Percentiles rank a stretch among this genome's conserved stretches.
phyloP scores from a whole-genome alignment of 2,329 filamentous ascomycete genomes.

The Penicillium sp. region DNA sequence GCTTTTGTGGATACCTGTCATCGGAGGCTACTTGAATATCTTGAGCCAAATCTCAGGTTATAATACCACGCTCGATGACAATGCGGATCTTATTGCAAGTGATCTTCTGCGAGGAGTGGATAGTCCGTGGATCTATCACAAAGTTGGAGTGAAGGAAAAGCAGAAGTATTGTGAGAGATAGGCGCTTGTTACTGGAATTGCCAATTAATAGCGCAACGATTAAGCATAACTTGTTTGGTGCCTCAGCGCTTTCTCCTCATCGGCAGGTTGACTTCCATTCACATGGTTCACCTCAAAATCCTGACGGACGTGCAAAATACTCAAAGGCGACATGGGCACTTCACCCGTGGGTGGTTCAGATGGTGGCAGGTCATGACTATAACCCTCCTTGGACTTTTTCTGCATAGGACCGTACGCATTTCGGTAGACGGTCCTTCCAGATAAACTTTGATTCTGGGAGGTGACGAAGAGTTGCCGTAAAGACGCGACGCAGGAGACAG shows the following conservation, averaged over 20 bases:
- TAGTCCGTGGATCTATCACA: too few relatives aligned
- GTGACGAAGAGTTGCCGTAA: conserved; percentile 18
- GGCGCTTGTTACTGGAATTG: too few relatives aligned
- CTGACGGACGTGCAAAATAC: conserved; percentile 7
- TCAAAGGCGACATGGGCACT: conserved; percentile 2
- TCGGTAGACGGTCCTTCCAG: background rate
- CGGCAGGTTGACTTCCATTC: background rate
- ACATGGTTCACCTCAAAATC: conserved; percentile 4
- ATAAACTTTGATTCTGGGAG: conserved; percentile 7
- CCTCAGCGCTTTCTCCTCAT: background rate
- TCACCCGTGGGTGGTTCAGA: background rate
- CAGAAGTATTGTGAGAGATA: too few relatives aligned
- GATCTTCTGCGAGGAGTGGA: too few relatives aligned
- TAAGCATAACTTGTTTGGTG: background rate
- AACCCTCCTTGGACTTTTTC: background rate
- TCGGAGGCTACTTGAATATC: too few relatives aligned
- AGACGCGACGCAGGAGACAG: conserved; percentile 17
- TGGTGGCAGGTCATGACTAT: background rate
- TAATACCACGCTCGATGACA: too few relatives aligned
- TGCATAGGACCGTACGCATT: background rate
- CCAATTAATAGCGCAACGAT: too few relatives aligned
- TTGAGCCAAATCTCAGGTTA: too few relatives aligned
- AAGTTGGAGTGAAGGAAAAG: too few relatives aligned
- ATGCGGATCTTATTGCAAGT: too few relatives aligned
- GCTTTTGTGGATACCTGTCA: too few relatives aligned